Conservation (phyloP, 2,329 filamentous ascomycete genomes). For the Claviceps sp. region DNA sequence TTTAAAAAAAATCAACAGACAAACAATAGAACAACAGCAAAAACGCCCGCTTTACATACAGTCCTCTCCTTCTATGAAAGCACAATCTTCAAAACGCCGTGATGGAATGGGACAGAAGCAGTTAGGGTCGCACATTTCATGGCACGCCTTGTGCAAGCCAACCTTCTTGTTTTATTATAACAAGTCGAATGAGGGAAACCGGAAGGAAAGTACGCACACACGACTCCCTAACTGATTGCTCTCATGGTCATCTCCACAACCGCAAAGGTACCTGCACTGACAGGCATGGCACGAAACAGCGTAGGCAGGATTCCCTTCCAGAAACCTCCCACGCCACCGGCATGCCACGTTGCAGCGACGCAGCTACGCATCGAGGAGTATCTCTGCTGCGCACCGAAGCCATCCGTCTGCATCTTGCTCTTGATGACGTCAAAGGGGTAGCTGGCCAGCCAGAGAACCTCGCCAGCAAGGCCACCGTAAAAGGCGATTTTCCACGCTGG, state of each 20-base stretch:
- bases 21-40: background rate
- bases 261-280: conserved; percentile 94
- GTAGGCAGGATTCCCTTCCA: conserved; percentile 93
- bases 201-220: background rate
- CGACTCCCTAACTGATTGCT: conserved; percentile 33
- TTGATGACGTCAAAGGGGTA: conserved; percentile 97
- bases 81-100: background rate
- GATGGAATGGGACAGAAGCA: background rate
- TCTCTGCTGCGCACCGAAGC: conserved; percentile 57
- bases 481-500: conserved; percentile 75
- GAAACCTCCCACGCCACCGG: conserved; percentile 71
- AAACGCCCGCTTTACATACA: background rate
- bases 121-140: background rate
- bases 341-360: conserved; percentile 68
- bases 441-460: conserved; percentile 82
- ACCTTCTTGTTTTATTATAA: no score
- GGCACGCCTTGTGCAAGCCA: no score
- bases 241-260: conserved; percentile 59
- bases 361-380: conserved; percentile 81
- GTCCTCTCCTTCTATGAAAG: background rate
- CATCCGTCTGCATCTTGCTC: conserved; percentile 99
- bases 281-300: conserved; percentile 87
- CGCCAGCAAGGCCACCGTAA: conserved; percentile 87
- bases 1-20: background rate
- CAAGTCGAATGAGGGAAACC: background rate